Percentiles rank a stretch among this genome's conserved stretches.
These are phyloP conservation scores for Aspergillus bombycis DNA, from an alignment of 2,329 filamentous ascomycete species.

Conservation along the genomic window DNA sequence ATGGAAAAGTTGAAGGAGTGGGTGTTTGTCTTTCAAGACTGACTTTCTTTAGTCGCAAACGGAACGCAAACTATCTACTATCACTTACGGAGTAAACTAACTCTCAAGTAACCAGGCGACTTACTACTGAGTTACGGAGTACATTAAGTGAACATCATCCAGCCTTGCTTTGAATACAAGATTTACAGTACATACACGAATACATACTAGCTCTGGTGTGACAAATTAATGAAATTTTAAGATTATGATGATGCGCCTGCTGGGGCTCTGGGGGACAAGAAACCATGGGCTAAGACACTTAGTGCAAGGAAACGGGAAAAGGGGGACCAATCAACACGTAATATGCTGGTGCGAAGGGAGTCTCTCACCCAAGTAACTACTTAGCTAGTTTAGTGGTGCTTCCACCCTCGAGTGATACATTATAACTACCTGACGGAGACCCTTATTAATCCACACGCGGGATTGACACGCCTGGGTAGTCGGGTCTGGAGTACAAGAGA, in stretches of 20 bases:
- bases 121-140: background rate
- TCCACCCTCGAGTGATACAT: background rate
- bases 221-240: slow-evolving; percentile 3
- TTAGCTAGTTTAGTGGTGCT: background rate
- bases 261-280: background rate
- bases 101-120: background rate
- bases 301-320: slow-evolving; percentile 1
- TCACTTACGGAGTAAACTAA: background rate
- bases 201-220: background rate
- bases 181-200: background rate
- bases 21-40: background rate
- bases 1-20: background rate
- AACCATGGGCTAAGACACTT: slow-evolving; percentile 2
- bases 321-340: background rate
- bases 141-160: too few species aligned
- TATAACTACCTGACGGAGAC: background rate
- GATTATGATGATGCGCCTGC: slow-evolving; percentile 5
- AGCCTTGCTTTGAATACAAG: background rate
- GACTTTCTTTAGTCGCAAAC: background rate
- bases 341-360: background rate
- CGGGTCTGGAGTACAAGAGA: background rate
- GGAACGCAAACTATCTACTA: too few species aligned
- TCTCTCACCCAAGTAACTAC: background rate
- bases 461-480: background rate
- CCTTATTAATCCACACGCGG: background rate